A percentile compares a stretch with the other conserved stretches of the same genome.
Evolutionary conservation across 495 filamentous ascomycete species (phyloP).

Genomic region (Talaromyces liani): DNA sequence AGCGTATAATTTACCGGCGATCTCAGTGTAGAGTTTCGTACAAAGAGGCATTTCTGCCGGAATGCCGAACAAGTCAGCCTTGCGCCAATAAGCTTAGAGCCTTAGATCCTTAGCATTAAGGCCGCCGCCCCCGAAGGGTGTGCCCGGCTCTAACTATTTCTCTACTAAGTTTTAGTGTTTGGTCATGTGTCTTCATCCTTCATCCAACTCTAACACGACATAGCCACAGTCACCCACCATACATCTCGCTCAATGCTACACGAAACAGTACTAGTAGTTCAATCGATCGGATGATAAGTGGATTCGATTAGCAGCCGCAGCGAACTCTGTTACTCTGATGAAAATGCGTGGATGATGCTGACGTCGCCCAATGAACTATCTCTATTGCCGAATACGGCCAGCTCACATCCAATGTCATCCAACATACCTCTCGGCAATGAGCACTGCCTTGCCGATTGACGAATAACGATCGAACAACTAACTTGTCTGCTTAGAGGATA

Average conservation of each 20-base stretch:
- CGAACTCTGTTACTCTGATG: background rate
- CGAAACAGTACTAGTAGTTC: background rate
- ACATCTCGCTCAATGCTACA: background rate
- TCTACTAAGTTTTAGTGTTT: background rate
- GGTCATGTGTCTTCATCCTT: background rate
- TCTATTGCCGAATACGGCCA: background rate
- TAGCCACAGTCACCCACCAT: background rate
- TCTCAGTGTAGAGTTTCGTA: background rate
- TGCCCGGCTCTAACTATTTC: background rate
- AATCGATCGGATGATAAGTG: background rate
- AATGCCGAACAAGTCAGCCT: constrained; percentile 4
- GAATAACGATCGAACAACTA: background rate
- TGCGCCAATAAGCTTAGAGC: background rate
- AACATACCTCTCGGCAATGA: background rate
- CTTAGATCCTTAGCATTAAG: background rate
- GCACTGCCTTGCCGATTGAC: background rate
- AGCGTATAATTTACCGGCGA: background rate
- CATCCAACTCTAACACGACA: background rate
- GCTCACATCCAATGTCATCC: background rate
- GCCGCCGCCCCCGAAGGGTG: background rate
- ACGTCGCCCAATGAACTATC: background rate
- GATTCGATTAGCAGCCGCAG: background rate
- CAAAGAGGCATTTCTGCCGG: background rate
- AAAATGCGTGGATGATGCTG: background rate
- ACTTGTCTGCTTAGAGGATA: background rate